phyloP scores from a whole-genome alignment of 2,329 filamentous ascomycete species.

The Exserohilum rostratum region DNA sequence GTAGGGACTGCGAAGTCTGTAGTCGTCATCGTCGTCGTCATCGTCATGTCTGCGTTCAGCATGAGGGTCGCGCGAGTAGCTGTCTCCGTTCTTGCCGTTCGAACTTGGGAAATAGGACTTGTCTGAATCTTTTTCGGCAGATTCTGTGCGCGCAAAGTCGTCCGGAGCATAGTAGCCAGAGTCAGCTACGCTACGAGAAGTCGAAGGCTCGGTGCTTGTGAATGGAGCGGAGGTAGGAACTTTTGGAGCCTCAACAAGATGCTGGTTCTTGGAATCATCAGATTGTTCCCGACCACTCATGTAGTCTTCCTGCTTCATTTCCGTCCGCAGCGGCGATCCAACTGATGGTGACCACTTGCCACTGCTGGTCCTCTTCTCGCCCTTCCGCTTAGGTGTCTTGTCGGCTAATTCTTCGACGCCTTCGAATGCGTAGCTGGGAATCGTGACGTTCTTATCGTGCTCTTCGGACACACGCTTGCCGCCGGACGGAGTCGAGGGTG shows the following conservation, averaged over 20 bases:
- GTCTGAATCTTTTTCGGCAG: conserved; percentile 39
- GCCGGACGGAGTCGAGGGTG: conserved; percentile 24
- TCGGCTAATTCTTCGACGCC: conserved; percentile 43
- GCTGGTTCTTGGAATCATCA: conserved; percentile 18
- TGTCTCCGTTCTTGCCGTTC: conserved; percentile 37
- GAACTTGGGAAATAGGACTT: conserved; percentile 44
- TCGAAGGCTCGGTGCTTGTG: conserved; percentile 19
- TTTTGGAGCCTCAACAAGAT: conserved; percentile 24
- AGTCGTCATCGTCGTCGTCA: conserved; percentile 15
- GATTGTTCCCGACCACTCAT: conserved; percentile 29
- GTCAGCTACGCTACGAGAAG: conserved; percentile 30
- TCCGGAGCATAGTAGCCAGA: conserved; percentile 46
- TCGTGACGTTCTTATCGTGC: conserved; percentile 23
- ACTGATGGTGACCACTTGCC: conserved; percentile 50
- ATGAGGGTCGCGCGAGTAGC: conserved; percentile 21
- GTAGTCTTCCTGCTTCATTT: conserved; percentile 54
- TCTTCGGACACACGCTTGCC: conserved; percentile 23
- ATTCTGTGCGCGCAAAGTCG: conserved; percentile 24
- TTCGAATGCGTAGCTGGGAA: conserved; percentile 44
- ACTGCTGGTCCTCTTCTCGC: conserved; percentile 54
- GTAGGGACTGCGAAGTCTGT: conserved; percentile 18
- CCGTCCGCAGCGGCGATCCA: conserved; percentile 53
- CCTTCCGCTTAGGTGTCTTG: conserved; percentile 54
- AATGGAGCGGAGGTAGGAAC: conserved; percentile 16
- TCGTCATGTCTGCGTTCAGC: conserved; percentile 3